These are phyloP conservation scores for Yarrowia sp. DNA, from an alignment of 805 yeast species.

Conservation along the genomic window DNA sequence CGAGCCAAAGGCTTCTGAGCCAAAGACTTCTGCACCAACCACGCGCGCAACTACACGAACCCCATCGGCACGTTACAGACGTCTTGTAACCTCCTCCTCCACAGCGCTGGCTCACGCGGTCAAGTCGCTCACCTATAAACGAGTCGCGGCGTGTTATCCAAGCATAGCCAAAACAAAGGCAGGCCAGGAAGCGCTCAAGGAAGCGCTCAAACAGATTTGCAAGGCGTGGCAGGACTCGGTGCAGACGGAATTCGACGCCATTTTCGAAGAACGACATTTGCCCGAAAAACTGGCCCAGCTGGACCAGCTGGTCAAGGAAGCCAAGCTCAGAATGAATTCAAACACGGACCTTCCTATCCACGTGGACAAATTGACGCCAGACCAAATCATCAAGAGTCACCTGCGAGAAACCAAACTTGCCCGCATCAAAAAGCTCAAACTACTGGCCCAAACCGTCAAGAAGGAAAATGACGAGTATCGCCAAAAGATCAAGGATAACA, in stretches of 20 bases:
- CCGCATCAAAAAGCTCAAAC: conserved; percentile 30
- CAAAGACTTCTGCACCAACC: too few species aligned
- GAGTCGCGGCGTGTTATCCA: conserved; percentile 54
- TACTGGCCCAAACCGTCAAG: conserved; percentile 5
- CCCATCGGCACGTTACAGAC: conserved; percentile 45
- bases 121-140: conserved; percentile 49
- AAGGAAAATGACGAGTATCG: background rate
- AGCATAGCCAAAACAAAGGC: conserved; percentile 45
- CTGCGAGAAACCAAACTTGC: conserved; percentile 31
- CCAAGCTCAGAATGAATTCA: conserved; percentile 35
- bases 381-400: conserved; percentile 35
- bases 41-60: background rate
- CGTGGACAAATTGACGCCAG: conserved; percentile 35
- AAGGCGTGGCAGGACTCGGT: conserved; percentile 50
- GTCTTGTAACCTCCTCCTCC: conserved; percentile 49
- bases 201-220: conserved; percentile 52
- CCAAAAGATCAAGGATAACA: background rate
- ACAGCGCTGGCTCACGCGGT: conserved; percentile 56
- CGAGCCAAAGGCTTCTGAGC: too few species aligned
- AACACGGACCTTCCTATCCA: conserved; percentile 19
- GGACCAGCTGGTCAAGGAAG: conserved; percentile 41
- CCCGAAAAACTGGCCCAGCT: conserved; percentile 40
- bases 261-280: conserved; percentile 47
- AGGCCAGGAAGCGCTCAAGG: conserved; percentile 45
- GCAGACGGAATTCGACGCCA: conserved; percentile 50